phyloP scores from a whole-genome alignment of 495 filamentous ascomycete species.

The Pyrenopolyporus hunteri region DNA sequence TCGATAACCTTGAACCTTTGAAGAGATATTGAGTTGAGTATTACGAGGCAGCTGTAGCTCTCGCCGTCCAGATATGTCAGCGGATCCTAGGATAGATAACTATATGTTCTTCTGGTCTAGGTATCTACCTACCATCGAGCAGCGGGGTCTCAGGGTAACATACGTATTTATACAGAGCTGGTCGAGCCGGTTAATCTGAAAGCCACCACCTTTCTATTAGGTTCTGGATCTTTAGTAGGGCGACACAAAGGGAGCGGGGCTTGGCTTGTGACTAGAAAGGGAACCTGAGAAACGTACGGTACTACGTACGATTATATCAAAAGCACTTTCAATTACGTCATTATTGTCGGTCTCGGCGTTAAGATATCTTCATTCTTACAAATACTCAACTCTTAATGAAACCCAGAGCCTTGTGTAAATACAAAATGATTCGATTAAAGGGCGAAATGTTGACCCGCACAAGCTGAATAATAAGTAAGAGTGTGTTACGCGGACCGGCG shows the following conservation, averaged over 20 bases:
- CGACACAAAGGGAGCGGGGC: not conserved
- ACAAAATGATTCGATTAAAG: no score
- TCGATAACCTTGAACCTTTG: not conserved
- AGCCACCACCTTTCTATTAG: not conserved
- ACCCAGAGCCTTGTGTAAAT: not conserved
- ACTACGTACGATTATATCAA: slow-evolving; percentile 5
- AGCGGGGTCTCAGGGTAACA: not conserved
- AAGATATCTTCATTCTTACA: not conserved
- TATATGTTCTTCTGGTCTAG: not conserved
- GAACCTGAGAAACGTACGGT: no score
- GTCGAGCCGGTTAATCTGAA: not conserved
- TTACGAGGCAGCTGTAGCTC: not conserved
- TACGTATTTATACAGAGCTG: not conserved
- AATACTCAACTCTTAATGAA: not conserved
- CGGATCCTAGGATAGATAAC: not conserved
- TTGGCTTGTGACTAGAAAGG: not conserved
- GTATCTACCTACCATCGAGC: not conserved
- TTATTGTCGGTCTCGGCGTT: not conserved
- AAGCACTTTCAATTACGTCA: not conserved
- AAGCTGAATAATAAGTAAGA: no score
- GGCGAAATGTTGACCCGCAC: no score
- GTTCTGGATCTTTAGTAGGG: not conserved
- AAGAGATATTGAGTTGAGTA: not conserved
- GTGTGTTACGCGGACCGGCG: no score
- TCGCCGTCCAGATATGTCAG: not conserved